These are phyloP conservation scores for Pichia exigua DNA, from an alignment of 805 yeast species.

Conservation along the genomic window DNA sequence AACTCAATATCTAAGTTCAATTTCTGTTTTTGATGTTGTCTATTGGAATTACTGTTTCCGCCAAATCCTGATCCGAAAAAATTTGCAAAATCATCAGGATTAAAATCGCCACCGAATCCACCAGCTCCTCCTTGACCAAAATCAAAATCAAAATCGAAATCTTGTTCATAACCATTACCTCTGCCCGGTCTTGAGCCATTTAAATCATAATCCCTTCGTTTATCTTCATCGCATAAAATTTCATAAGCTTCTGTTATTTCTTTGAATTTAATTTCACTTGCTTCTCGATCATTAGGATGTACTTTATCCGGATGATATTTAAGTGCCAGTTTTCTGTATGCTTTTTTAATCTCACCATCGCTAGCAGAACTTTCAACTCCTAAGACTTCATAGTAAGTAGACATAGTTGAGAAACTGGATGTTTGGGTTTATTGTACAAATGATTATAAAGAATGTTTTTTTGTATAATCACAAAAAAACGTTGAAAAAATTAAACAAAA, in stretches of 20 bases:
- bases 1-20: conserved; percentile 36
- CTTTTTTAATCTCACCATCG: conserved; percentile 65
- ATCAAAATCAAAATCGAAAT: conserved; percentile 20
- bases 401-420: not conserved
- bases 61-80: conserved; percentile 48
- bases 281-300: conserved; percentile 44
- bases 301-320: conserved; percentile 81
- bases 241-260: conserved; percentile 85
- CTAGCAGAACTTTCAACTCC: conserved; percentile 33
- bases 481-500: not conserved
- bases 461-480: not conserved
- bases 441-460: not conserved
- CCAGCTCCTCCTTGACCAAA: conserved; percentile 5
- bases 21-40: not conserved
- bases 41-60: conserved; percentile 13
- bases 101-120: conserved; percentile 31
- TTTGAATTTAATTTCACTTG: conserved; percentile 73
- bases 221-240: conserved; percentile 60
- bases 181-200: conserved; percentile 11
- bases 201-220: conserved; percentile 50
- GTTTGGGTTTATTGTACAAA: not conserved
- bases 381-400: conserved; percentile 12
- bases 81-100: conserved; percentile 70
- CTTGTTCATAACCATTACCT: conserved; percentile 18
- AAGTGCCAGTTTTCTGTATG: conserved; percentile 79